Evolutionary conservation across 192 early-diverging fungal genomes (phyloP), one percentile per base, ranked within the genome.

Genomic region (Linnemannia hyalina): DNA sequence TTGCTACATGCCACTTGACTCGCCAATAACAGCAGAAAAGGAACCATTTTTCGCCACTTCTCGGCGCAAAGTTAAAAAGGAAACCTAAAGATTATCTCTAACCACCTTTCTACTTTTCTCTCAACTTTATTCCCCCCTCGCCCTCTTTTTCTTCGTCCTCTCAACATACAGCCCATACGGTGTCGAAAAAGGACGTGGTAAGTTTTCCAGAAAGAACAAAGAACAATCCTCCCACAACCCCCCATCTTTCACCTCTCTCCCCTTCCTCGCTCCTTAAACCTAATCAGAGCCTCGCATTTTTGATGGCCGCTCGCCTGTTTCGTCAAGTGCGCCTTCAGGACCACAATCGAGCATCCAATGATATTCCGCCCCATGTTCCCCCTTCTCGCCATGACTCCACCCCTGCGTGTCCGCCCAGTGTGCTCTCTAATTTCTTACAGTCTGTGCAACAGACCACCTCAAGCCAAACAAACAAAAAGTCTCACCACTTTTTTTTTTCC

Each of bases 131-230:
- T 32, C n/a, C n/a, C n/a, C n/a, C 22, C n/a, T 57, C n/a, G 32
- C 52, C 52, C 7, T 4, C 11, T 9, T 57, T 32, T 32, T 69
- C 29, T n/a, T 36, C 5, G 16, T 5, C 1, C 35, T 35, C 11
- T 10, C 41, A 23, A 32, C 26, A 47, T 52, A 22, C 23, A 77
- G 76, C 36, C 76, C 76, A 69, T 77, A 70, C 68, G 76, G 76
- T 69, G 22, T 77, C 22, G 76, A 77, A 65, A 77, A 77, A 77
- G 76, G 76, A 49, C 60, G 76, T 46, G 76, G 74, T 75, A 75
- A 65, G 60, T 65, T 32, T 23, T 65, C 23, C 8, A 65, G n/a
- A 3, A 65, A 65, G 11, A 15, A 13, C 44, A 11, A 46, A 46
- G 44, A 11, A 15, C 44, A 46, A 46, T 3, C 44, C 44, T 13